These are phyloP conservation scores for Xylaria sp. DNA, from an alignment of 2,329 filamentous ascomycete species.

Conservation along the genomic window DNA sequence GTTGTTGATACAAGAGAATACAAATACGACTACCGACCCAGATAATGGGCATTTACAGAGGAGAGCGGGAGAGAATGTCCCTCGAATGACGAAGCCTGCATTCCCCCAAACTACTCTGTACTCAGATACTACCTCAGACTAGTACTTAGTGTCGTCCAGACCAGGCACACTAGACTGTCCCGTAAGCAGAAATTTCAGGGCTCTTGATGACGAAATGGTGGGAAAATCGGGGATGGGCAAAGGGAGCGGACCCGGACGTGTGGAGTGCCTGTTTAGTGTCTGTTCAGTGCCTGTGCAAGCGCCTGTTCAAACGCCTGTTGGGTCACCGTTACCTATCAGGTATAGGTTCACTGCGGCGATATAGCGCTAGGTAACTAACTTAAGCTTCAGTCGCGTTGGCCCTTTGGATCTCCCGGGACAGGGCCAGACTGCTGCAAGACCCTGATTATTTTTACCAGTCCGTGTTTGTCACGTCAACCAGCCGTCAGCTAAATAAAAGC, in stretches of 20 bases:
- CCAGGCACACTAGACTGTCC: conserved; percentile 9
- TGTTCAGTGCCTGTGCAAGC: too few species aligned
- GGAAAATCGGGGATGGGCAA: conserved; percentile 9
- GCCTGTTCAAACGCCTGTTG: too few species aligned
- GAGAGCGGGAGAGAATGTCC: neutral
- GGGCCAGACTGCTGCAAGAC: neutral
- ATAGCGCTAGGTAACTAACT: too few species aligned
- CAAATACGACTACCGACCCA: neutral
- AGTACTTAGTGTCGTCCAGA: neutral
- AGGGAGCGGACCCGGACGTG: neutral
- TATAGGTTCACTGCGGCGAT: neutral
- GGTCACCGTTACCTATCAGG: neutral
- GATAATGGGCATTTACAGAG: neutral
- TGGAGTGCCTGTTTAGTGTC: neutral
- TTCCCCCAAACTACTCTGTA: neutral
- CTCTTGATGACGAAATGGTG: conserved; percentile 29
- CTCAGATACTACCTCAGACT: too few species aligned
- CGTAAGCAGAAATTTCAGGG: conserved; percentile 26
- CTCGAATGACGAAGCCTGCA: neutral
- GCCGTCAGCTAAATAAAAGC: too few species aligned
- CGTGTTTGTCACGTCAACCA: too few species aligned
- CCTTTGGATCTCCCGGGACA: neutral
- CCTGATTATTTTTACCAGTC: conserved; percentile 8
- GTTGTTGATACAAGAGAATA: neutral
- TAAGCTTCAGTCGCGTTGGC: neutral